phyloP scores from a whole-genome alignment of 2,329 filamentous ascomycete genomes.

The Teratosphaeria epicoccoides region DNA sequence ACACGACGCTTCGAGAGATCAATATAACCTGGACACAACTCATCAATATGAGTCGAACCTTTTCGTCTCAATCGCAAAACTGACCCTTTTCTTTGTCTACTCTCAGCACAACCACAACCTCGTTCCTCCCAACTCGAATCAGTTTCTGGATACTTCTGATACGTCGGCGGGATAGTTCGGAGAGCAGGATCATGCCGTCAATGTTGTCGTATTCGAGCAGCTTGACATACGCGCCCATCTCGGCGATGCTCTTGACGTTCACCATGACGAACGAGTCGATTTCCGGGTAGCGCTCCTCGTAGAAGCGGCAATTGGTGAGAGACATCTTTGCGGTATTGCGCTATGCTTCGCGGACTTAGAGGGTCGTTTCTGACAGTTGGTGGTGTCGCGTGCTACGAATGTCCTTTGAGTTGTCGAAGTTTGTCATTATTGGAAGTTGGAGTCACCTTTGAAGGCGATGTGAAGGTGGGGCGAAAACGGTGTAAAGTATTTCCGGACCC shows the following conservation, averaged over 20 bases:
- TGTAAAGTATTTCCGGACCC: too few species aligned
- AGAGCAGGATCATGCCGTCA: constrained; percentile 98
- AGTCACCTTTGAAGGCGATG: too few species aligned
- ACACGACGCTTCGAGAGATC: constrained; percentile 98
- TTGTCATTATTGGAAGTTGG: too few species aligned
- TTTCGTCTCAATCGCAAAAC: background rate
- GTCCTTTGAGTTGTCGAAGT: too few species aligned
- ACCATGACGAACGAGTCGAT: constrained; percentile 99
- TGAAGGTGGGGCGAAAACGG: too few species aligned
- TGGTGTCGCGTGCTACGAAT: too few species aligned
- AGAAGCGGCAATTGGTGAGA: constrained; percentile 92
- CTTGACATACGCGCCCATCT: constrained; percentile 99
- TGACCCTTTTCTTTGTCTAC: constrained; percentile 94
- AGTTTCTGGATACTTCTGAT: constrained; percentile 98
- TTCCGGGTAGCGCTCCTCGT: constrained; percentile 95
- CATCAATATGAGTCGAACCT: background rate
- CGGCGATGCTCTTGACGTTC: constrained; percentile 99
- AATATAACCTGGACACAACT: constrained; percentile 58
- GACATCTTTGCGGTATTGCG: constrained; percentile 57
- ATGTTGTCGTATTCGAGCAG: constrained; percentile 99
- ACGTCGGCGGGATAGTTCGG: constrained; percentile 93
- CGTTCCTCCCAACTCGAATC: constrained; percentile 93
- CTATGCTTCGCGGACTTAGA: too few species aligned
- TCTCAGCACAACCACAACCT: constrained; percentile 95
- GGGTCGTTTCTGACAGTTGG: too few species aligned